Conservation (phyloP, 768 basidiomycete genomes). For the Leccinum rimulosum region DNA sequence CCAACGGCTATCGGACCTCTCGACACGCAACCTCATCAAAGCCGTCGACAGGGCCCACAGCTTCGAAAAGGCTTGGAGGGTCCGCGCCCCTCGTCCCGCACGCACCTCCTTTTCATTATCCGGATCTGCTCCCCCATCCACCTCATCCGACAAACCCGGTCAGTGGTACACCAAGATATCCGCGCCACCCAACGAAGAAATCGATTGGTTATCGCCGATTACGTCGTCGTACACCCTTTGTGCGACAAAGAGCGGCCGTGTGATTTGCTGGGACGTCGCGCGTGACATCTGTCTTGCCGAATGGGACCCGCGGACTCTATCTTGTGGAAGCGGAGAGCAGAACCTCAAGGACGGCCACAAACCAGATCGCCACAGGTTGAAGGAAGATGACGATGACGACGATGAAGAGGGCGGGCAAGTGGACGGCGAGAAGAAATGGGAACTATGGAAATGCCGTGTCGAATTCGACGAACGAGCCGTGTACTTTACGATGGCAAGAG, state of each 20-base stretch:
- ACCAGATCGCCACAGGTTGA: conserved; percentile 8
- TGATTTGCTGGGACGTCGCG: conserved; percentile 75
- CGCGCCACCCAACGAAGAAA: conserved; percentile 64
- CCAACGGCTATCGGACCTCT: conserved; percentile 63
- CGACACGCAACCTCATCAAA: conserved; percentile 56
- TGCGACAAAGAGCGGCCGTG: conserved; percentile 71
- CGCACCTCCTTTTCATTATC: conserved; percentile 28
- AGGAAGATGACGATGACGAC: conserved; percentile 13
- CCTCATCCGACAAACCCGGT: conserved; percentile 21
- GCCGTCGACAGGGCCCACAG: conserved; percentile 62
- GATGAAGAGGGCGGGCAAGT: not conserved
- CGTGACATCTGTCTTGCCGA: conserved; percentile 59
- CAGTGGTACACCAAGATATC: conserved; percentile 69
- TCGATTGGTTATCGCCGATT: conserved; percentile 77
- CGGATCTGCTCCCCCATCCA: conserved; percentile 19
- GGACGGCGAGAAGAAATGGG: conserved; percentile 47
- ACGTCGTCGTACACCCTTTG: conserved; percentile 76
- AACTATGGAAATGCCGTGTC: conserved; percentile 76
- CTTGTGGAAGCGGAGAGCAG: conserved; percentile 1
- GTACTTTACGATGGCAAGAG: conserved; percentile 74
- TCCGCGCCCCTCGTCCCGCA: conserved; percentile 54
- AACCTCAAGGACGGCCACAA: conserved; percentile 8
- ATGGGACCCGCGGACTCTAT: conserved; percentile 53
- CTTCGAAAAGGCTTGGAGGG: conserved; percentile 62
- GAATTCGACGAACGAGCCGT: conserved; percentile 71